Percentiles rank a stretch among this genome's conserved stretches.
These are phyloP conservation scores for Kodamaea nitidulidarum DNA, from an alignment of 805 yeast genomes.

Conservation along the genomic window DNA sequence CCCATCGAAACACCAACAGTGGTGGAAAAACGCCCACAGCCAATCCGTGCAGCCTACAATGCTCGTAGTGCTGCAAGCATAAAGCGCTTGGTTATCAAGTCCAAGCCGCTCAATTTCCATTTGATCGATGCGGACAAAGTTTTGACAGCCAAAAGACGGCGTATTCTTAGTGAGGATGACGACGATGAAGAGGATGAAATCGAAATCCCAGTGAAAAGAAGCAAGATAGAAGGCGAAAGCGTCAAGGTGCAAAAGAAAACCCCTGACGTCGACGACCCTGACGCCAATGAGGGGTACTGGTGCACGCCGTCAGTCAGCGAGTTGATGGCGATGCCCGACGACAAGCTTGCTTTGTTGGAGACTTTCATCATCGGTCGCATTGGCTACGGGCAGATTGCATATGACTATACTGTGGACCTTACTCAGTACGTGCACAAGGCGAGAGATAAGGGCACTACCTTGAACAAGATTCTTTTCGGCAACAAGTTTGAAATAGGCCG, in stretches of 20 bases:
- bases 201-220: conserved; percentile 12
- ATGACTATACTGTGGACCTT: conserved; percentile 65
- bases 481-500: conserved; percentile 36
- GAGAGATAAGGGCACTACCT: conserved; percentile 27
- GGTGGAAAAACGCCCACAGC: conserved; percentile 2
- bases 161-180: conserved; percentile 20
- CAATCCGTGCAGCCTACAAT: conserved; percentile 12
- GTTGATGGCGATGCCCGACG: conserved; percentile 39
- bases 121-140: conserved; percentile 41
- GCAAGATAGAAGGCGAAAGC: conserved; percentile 13
- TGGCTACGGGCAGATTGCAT: conserved; percentile 66
- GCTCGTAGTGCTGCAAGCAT: conserved; percentile 23
- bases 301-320: conserved; percentile 60
- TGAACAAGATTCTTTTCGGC: conserved; percentile 40
- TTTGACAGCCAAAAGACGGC: conserved; percentile 30
- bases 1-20: conserved; percentile 7
- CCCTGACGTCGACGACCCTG: conserved; percentile 6
- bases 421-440: conserved; percentile 45
- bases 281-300: conserved; percentile 53
- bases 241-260: conserved; percentile 1
- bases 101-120: conserved; percentile 40
- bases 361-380: conserved; percentile 66
- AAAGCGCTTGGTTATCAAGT: conserved; percentile 35
- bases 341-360: conserved; percentile 51
- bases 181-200: conserved; percentile 22